Base-by-base conservation (phyloP, 2,329 filamentous ascomycete species). In the Nemania diffusa region DNA sequence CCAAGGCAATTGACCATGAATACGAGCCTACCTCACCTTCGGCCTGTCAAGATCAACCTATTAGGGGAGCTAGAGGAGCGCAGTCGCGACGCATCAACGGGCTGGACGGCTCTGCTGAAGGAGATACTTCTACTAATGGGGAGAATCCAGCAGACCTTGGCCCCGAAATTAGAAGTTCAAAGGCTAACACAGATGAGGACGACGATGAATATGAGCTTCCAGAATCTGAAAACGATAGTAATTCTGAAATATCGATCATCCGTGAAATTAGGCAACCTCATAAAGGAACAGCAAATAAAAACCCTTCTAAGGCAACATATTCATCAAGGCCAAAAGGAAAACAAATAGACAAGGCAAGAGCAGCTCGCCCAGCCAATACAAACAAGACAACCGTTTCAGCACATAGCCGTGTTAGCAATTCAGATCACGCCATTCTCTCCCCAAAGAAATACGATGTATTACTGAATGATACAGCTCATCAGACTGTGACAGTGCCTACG, bases 151-250 rank as follows among this genome's bases (percentile, higher is more conserved):
- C 11, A 1, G 26, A 24, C 17, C 32, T 15, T 20, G 22, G 13
- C 26, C 20, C 8, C 8, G 29, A 40, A 42, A 6, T 17, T 11
- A 53, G 40, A 8, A 15, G 1, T 26, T 4, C 26, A 5, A 44
- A 42, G 11, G 9, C 42, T 5, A 17, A 37, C 7, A 5, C 3
- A 44, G 51, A 48, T 37, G 42, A 69, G 13, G 56, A 67, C 32
- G 60, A 51, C 20, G 59, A 62, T 61, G 50, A 65, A 27, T 68
- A 69, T 58, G 40, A 37, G 29, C 53, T 69, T 55, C 27, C 68
- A 13, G 51, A 48, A 50, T 65, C 68, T 6, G 68, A 65, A 11
- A 53, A 51, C 55, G 22, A 8, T 44, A 29, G 29, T 29, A 20
- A 40, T 34, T 56, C 64, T 24, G 57, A 62, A 24, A 6, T 22